Evolutionary conservation across 208 protist species (phyloP).

Genomic region (Borovskyia barvae): DNA sequence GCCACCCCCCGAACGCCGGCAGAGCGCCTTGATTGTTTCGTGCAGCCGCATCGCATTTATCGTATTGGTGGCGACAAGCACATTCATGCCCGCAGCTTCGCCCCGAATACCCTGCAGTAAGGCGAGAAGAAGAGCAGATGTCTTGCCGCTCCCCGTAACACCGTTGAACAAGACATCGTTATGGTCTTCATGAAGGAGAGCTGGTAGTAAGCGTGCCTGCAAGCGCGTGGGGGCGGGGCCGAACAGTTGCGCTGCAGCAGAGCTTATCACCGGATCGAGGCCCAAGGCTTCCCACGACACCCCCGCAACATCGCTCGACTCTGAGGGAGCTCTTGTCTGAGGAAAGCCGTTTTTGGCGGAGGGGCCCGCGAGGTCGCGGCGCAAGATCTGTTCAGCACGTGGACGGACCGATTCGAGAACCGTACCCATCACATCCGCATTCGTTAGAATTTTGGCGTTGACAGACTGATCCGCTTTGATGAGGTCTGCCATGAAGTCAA

Average conservation of each 20-base stretch:
- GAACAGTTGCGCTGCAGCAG: conserved; percentile 36
- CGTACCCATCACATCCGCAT: conserved; percentile 45
- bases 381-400: conserved; percentile 37
- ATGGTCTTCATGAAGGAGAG: conserved; percentile 79
- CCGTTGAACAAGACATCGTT: conserved; percentile 85
- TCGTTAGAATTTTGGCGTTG: conserved; percentile 53
- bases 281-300: conserved; percentile 48
- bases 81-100: conserved; percentile 68
- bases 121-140: conserved; percentile 68
- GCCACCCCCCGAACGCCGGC: conserved; percentile 41
- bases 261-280: conserved; percentile 48
- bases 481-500: conserved; percentile 17
- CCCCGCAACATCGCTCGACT: conserved; percentile 37
- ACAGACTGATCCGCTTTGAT: conserved; percentile 30
- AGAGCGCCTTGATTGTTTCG: conserved; percentile 53
- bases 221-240: conserved; percentile 56
- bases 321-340: too few relatives aligned
- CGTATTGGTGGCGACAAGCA: conserved; percentile 66
- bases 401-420: conserved; percentile 51
- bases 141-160: conserved; percentile 80
- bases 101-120: conserved; percentile 65
- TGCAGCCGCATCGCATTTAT: conserved; percentile 64
- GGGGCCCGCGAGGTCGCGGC: conserved; percentile 31
- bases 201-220: conserved; percentile 68
- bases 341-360: too few relatives aligned